Conservation (phyloP, 2,329 filamentous ascomycete species). For the Nemania abortiva region DNA sequence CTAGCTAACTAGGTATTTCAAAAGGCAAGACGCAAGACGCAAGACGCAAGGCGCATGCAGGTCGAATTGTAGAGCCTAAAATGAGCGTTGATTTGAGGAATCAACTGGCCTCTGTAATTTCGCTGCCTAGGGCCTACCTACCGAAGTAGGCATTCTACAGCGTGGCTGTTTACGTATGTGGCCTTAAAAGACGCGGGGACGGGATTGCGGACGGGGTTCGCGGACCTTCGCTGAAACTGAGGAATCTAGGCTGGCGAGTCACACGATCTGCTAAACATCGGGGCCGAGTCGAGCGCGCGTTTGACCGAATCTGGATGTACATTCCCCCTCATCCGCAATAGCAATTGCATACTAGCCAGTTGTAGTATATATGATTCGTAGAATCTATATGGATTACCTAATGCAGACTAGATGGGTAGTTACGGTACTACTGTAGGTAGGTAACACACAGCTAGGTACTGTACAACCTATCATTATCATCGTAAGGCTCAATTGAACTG, state of each 20-base stretch:
- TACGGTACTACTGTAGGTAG: neutral
- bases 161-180: slow-evolving; percentile 5
- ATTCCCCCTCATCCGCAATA: neutral
- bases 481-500: neutral
- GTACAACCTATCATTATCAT: neutral
- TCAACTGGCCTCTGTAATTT: slow-evolving; percentile 25
- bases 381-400: neutral
- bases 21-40: slow-evolving; percentile 13
- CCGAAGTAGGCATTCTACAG: neutral
- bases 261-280: slow-evolving; percentile 22
- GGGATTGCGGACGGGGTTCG: slow-evolving; percentile 26
- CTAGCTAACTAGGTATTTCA: neutral
- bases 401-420: neutral
- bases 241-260: slow-evolving; percentile 23
- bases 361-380: neutral
- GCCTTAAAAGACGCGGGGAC: slow-evolving; percentile 22
- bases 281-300: slow-evolving; percentile 15
- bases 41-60: neutral
- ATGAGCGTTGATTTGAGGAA: slow-evolving; percentile 1
- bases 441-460: too few species aligned
- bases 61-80: neutral
- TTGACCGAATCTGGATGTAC: slow-evolving; percentile 9
- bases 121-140: slow-evolving; percentile 24
- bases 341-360: neutral
- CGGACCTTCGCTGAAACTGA: slow-evolving; percentile 28